Conservation (phyloP, 495 filamentous ascomycete species). For the Podospora pseudocomata region DNA sequence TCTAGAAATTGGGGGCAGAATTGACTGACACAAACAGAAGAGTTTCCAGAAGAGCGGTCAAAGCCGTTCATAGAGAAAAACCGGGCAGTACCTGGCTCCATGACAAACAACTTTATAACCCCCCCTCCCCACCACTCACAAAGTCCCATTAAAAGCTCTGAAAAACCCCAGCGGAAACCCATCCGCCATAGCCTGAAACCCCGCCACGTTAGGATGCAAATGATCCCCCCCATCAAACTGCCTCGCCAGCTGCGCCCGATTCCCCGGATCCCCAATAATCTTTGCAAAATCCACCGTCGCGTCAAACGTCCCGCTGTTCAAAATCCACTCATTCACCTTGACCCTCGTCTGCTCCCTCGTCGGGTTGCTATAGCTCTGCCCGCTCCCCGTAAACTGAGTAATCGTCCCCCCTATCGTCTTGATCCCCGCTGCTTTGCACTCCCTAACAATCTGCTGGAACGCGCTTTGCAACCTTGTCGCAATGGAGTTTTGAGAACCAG, state of each 20-base stretch:
- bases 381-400: conserved; percentile 57
- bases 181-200: conserved; percentile 60
- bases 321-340: conserved; percentile 61
- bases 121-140: not conserved
- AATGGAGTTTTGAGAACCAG: conserved; percentile 47
- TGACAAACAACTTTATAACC: too few species aligned
- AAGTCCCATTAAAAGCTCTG: conserved; percentile 6
- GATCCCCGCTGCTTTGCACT: conserved; percentile 55
- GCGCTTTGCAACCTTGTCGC: conserved; percentile 51
- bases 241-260: conserved; percentile 41
- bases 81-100: too few species aligned
- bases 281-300: conserved; percentile 61
- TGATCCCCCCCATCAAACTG: conserved; percentile 65
- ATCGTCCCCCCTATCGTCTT: conserved; percentile 63
- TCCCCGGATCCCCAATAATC: conserved; percentile 50
- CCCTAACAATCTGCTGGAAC: conserved; percentile 55
- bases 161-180: conserved; percentile 59
- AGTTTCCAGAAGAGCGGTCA: too few species aligned
- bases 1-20: too few species aligned
- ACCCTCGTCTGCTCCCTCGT: conserved; percentile 55
- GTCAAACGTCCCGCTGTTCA: conserved; percentile 56
- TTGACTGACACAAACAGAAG: too few species aligned
- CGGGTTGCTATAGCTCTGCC: conserved; percentile 52
- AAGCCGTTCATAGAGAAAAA: too few species aligned
- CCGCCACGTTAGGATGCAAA: conserved; percentile 65